phyloP scores from a whole-genome alignment of 2,329 filamentous ascomycete species.

The Akanthomyces dipterigenus region DNA sequence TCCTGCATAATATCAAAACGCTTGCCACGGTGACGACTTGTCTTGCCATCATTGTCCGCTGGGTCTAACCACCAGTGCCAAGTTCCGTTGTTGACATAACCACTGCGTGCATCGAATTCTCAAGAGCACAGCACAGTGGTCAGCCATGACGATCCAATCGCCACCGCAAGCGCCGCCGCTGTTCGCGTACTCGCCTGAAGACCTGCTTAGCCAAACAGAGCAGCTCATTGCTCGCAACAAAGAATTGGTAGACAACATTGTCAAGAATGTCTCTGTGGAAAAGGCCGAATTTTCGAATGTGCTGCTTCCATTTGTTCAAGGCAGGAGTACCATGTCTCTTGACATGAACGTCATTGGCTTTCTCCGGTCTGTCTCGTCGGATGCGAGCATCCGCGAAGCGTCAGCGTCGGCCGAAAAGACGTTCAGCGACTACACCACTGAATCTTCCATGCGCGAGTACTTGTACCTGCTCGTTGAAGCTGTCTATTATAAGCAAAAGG shows the following conservation, averaged over 20 bases:
- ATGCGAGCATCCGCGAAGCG: conserved; percentile 59
- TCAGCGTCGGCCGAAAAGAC: conserved; percentile 64
- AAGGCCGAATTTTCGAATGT: conserved; percentile 39
- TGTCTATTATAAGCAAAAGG: conserved; percentile 34
- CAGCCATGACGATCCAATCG: background rate
- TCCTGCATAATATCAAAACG: too few species aligned
- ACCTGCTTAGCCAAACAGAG: conserved; percentile 57
- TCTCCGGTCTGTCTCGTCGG: conserved; percentile 64
- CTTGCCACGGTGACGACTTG: too few species aligned
- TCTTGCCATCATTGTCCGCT: too few species aligned
- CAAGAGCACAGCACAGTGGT: background rate
- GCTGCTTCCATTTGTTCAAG: conserved; percentile 56
- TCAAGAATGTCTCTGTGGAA: conserved; percentile 43
- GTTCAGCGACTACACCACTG: conserved; percentile 65
- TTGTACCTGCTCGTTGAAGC: conserved; percentile 56
- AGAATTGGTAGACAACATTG: conserved; percentile 55
- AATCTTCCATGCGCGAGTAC: conserved; percentile 68
- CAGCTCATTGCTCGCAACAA: conserved; percentile 52
- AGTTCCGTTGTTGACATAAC: too few species aligned
- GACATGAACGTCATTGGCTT: conserved; percentile 60
- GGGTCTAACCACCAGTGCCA: too few species aligned
- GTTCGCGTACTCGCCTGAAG: conserved; percentile 62
- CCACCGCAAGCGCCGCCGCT: conserved; percentile 65
- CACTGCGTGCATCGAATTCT: too few species aligned
- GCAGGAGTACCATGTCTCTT: conserved; percentile 56